Conservation (phyloP, 1,284 basidiomycete species). For the Ustilago vetiveriae region DNA sequence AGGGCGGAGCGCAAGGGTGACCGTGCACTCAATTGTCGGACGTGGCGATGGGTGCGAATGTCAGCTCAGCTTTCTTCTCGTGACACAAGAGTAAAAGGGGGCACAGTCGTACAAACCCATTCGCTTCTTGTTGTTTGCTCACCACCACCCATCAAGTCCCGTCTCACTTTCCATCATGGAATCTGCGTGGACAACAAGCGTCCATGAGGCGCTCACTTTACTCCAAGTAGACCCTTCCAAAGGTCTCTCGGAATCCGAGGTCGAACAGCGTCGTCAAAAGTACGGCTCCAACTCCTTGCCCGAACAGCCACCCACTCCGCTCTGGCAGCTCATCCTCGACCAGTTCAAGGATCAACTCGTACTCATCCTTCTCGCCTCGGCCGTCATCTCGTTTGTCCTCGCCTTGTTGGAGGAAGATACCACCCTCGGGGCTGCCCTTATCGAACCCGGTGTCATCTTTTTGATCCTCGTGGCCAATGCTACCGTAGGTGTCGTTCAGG, state of each 20-base stretch:
- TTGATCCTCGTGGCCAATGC: constrained; percentile 66
- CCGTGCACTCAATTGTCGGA: neutral
- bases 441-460: constrained; percentile 66
- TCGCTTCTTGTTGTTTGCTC: neutral
- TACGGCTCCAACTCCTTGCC: constrained; percentile 72
- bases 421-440: constrained; percentile 61
- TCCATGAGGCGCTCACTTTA: constrained; percentile 51
- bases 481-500: constrained; percentile 66
- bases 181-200: constrained; percentile 60
- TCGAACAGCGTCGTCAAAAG: constrained; percentile 34
- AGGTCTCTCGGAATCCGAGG: constrained; percentile 59
- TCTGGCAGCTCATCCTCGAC: constrained; percentile 92
- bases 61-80: too few relatives aligned
- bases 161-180: constrained; percentile 62
- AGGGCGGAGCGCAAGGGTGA: neutral
- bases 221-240: constrained; percentile 50
- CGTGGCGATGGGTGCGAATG: neutral
- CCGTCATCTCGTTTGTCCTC: constrained; percentile 64
- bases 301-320: constrained; percentile 85
- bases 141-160: too few relatives aligned
- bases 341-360: constrained; percentile 77
- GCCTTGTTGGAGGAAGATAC: constrained; percentile 62
- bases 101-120: too few relatives aligned
- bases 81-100: too few relatives aligned
- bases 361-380: constrained; percentile 64